Percentiles rank a stretch among this genome's conserved stretches.
phyloP scores from a whole-genome alignment of 2,329 filamentous ascomycete species.

The Ophidiomyces ophidiicola region DNA sequence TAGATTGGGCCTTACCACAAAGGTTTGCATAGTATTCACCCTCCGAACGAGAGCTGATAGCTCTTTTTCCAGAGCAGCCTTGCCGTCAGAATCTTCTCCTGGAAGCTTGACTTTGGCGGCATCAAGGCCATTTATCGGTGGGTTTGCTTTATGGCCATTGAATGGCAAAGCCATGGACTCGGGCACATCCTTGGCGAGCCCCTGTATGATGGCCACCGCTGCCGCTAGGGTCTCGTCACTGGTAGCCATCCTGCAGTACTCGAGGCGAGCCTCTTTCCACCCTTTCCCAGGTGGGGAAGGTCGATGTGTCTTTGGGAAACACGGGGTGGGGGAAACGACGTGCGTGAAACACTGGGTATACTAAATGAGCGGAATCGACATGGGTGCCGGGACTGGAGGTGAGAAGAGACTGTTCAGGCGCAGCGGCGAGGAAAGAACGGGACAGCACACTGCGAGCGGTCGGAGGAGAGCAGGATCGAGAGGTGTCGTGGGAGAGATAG shows the following conservation, averaged over 20 bases:
- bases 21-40: slow-evolving; percentile 71
- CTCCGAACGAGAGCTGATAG: slow-evolving; percentile 64
- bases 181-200: slow-evolving; percentile 34
- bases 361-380: slow-evolving; percentile 5
- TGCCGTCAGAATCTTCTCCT: slow-evolving; percentile 61
- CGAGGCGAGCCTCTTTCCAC: not conserved
- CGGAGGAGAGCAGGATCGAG: not conserved
- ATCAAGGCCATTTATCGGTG: slow-evolving; percentile 39
- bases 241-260: slow-evolving; percentile 34
- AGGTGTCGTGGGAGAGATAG: not conserved
- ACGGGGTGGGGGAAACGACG: not conserved
- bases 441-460: not conserved
- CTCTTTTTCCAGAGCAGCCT: slow-evolving; percentile 69
- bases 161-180: slow-evolving; percentile 20
- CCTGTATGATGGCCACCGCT: slow-evolving; percentile 35
- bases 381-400: slow-evolving; percentile 5
- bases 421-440: not conserved
- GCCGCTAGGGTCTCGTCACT: slow-evolving; percentile 38
- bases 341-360: slow-evolving; percentile 4
- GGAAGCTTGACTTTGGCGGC: slow-evolving; percentile 55
- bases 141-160: slow-evolving; percentile 20
- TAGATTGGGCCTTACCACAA: slow-evolving; percentile 42
- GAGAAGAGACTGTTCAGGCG: not conserved
- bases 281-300: not conserved
- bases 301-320: not conserved